These are phyloP conservation scores for Yarrowia deformans DNA, from an alignment of 805 yeast species.

Conservation along the genomic window DNA sequence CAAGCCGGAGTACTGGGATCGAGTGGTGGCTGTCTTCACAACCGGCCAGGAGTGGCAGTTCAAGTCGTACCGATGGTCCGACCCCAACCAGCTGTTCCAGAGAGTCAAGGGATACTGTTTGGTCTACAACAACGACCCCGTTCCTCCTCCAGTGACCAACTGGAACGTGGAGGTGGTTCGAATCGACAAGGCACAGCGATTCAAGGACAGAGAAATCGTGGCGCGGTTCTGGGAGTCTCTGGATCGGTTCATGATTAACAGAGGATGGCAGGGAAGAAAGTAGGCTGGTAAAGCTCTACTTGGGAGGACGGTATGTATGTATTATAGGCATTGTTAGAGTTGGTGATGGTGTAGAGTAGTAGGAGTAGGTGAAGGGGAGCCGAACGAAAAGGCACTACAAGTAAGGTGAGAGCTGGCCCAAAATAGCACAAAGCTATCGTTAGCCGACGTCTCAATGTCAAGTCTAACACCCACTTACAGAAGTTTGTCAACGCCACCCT, in stretches of 20 bases:
- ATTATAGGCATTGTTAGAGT: constrained; percentile 4
- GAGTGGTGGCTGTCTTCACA: constrained; percentile 93
- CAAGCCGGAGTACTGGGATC: constrained; percentile 97
- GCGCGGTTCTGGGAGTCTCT: constrained; percentile 84
- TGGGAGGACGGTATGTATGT: constrained; percentile 4
- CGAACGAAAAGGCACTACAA: too few species aligned
- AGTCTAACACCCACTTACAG: too few species aligned
- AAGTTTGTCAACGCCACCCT: too few species aligned
- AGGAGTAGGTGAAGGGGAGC: too few species aligned
- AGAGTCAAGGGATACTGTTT: constrained; percentile 83
- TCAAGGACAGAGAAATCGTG: constrained; percentile 86
- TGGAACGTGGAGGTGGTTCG: constrained; percentile 89
- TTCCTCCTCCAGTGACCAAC: constrained; percentile 75
- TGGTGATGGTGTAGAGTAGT: too few species aligned
- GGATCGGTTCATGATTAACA: constrained; percentile 72
- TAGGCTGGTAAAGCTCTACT: background rate
- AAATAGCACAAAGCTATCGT: too few species aligned
- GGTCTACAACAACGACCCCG: constrained; percentile 75
- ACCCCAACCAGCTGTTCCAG: constrained; percentile 82
- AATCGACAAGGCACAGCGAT: constrained; percentile 82
- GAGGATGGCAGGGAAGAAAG: constrained; percentile 58
- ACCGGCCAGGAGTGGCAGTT: constrained; percentile 99
- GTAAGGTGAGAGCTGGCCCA: too few species aligned
- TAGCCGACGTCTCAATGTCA: too few species aligned
- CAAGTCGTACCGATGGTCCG: constrained; percentile 80